Evolutionary conservation across 805 yeast genomes (phyloP).

Genomic region (Yueomyces sinensis): DNA sequence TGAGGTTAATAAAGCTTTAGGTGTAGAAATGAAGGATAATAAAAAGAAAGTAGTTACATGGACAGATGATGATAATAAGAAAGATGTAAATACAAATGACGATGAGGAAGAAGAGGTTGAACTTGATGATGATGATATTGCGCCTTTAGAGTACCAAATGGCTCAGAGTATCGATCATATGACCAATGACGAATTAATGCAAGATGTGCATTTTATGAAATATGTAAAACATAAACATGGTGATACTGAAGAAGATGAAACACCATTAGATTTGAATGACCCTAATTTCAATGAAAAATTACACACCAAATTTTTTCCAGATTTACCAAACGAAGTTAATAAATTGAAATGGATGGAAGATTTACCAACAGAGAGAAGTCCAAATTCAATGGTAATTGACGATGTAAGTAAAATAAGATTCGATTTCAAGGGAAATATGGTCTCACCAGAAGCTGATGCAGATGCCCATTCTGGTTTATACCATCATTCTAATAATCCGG

Average conservation of each 20-base stretch:
- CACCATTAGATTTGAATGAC: constrained; percentile 46
- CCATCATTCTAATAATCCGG: constrained; percentile 84
- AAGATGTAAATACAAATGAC: constrained; percentile 5
- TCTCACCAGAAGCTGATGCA: constrained; percentile 39
- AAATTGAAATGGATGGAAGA: constrained; percentile 89
- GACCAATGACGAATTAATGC: constrained; percentile 29
- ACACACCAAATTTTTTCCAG: constrained; percentile 80
- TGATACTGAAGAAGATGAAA: constrained; percentile 15
- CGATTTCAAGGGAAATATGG: constrained; percentile 72
- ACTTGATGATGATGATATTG: constrained; percentile 38
- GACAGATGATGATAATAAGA: constrained; percentile 6
- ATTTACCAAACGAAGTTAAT: constrained; percentile 68
- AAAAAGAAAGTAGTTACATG: background rate
- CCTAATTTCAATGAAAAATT: constrained; percentile 68
- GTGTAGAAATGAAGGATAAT: constrained; percentile 10
- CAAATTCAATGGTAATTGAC: constrained; percentile 21
- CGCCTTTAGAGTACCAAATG: constrained; percentile 37
- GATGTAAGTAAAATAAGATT: constrained; percentile 64
- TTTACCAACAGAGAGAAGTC: constrained; percentile 30
- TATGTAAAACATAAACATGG: constrained; percentile 25
- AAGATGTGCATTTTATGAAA: constrained; percentile 53
- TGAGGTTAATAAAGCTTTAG: constrained; percentile 19
- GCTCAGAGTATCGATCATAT: constrained; percentile 32
- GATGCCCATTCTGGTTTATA: constrained; percentile 63
- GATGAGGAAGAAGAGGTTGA: constrained; percentile 15